phyloP scores from a whole-genome alignment of 352 stramenopile species.

The Phytophthora podocarpi region DNA sequence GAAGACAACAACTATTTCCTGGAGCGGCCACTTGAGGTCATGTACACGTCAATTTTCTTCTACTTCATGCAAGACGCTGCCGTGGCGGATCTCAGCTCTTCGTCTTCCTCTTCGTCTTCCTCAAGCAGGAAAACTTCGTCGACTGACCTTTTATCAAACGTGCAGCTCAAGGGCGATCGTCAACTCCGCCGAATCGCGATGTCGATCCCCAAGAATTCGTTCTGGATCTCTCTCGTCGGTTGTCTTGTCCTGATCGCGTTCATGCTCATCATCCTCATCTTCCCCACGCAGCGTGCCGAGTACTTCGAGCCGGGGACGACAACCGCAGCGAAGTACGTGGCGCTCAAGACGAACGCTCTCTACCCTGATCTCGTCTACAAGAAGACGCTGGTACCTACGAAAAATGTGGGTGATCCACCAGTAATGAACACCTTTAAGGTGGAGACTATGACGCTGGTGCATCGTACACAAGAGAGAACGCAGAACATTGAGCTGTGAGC shows the following conservation, averaged over 20 bases:
- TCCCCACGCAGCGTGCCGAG: slow-evolving; percentile 31
- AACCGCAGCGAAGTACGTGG: slow-evolving; percentile 32
- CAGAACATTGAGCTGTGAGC: slow-evolving; percentile 22
- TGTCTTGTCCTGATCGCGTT: slow-evolving; percentile 28
- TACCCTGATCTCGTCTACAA: slow-evolving; percentile 38
- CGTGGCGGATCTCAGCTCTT: slow-evolving; percentile 35
- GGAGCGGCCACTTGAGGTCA: slow-evolving; percentile 40
- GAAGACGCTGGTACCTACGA: slow-evolving; percentile 30
- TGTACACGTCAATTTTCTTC: slow-evolving; percentile 56
- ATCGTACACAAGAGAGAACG: slow-evolving; percentile 1
- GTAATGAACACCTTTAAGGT: slow-evolving; percentile 26
- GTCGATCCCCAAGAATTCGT: slow-evolving; percentile 36
- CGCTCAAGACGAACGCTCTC: slow-evolving; percentile 23
- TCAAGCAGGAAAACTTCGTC: neutral
- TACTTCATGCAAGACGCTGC: slow-evolving; percentile 45
- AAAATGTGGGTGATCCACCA: neutral
- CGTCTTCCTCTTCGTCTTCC: slow-evolving; percentile 9
- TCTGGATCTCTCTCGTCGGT: slow-evolving; percentile 36
- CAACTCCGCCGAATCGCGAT: slow-evolving; percentile 39
- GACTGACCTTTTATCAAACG: slow-evolving; percentile 27
- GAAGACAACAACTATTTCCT: slow-evolving; percentile 47
- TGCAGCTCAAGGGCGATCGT: slow-evolving; percentile 42
- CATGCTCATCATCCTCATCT: slow-evolving; percentile 34
- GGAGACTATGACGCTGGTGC: slow-evolving; percentile 26
- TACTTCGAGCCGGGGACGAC: slow-evolving; percentile 35